These are phyloP conservation scores for Fremontodendron californicum DNA, from an alignment of 345 rosid genomes.

Conservation along the genomic window DNA sequence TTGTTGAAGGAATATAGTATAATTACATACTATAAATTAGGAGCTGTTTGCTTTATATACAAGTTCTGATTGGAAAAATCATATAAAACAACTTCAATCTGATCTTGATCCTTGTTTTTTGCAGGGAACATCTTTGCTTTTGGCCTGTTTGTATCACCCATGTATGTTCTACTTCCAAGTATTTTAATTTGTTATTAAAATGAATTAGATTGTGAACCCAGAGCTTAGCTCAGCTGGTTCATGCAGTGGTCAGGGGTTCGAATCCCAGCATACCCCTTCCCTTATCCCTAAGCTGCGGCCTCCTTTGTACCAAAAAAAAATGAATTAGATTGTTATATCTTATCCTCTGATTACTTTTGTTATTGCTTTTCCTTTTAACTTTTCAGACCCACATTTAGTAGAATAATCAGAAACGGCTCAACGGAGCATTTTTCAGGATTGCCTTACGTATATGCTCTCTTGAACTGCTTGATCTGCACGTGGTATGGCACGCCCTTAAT, in stretches of 20 bases:
- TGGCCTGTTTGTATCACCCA: constrained; percentile 29
- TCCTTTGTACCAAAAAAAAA: too few species aligned
- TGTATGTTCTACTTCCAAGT: constrained; percentile 41
- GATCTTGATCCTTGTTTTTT: constrained; percentile 23
- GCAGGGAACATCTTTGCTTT: constrained; percentile 84
- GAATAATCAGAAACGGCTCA: constrained; percentile 71
- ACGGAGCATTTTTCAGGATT: constrained; percentile 81
- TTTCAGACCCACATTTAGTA: constrained; percentile 76
- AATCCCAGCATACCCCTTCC: too few species aligned
- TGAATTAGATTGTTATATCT: background rate
- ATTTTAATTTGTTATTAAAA: background rate
- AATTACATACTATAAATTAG: background rate
- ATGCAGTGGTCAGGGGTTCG: too few species aligned
- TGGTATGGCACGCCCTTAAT: constrained; percentile 83
- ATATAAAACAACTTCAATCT: background rate
- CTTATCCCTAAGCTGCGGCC: too few species aligned
- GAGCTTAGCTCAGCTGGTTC: too few species aligned
- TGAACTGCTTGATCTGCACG: constrained; percentile 74
- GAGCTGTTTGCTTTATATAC: background rate
- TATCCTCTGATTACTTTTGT: constrained; percentile 11
- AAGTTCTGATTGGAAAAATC: background rate
- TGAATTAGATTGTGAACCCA: background rate
- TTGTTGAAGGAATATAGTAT: constrained; percentile 1
- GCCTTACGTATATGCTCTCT: constrained; percentile 76
- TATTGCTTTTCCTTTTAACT: constrained; percentile 14